Conservation (phyloP, 495 filamentous ascomycete genomes). For the Sordaria brevicollis region DNA sequence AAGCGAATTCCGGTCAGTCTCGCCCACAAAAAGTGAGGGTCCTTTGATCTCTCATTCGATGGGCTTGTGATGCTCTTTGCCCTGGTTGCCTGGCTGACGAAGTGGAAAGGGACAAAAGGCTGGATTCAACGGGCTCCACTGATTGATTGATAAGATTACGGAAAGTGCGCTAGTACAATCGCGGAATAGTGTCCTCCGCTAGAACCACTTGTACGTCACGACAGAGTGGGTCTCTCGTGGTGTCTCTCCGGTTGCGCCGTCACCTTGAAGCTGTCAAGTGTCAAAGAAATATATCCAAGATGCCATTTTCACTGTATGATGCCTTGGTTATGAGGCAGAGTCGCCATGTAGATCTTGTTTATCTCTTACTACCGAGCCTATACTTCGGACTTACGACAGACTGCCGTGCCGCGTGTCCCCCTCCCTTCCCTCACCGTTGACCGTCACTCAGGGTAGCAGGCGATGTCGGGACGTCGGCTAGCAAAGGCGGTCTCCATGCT, state of each 20-base stretch:
- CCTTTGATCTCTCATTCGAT: constrained; percentile 15
- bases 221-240: not conserved
- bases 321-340: not conserved
- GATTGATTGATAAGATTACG: constrained; percentile 30
- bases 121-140: constrained; percentile 10
- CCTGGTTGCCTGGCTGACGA: not conserved
- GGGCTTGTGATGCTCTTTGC: constrained; percentile 10
- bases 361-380: not conserved
- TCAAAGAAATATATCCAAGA: not conserved
- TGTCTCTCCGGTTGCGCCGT: not conserved
- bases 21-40: constrained; percentile 1
- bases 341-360: not conserved
- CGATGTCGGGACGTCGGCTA: not conserved
- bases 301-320: not conserved
- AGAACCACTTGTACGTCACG: constrained; percentile 1
- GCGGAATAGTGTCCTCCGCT: not conserved
- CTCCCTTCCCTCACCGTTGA: not conserved
- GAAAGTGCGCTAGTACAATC: not conserved
- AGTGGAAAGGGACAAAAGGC: not conserved
- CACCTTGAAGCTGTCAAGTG: not conserved
- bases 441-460: not conserved
- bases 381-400: not conserved
- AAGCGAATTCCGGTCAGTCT: not conserved
- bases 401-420: not conserved
- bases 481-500: not conserved